phyloP scores from a whole-genome alignment of 495 filamentous ascomycete species.

The Trichoderma erinaceum region DNA sequence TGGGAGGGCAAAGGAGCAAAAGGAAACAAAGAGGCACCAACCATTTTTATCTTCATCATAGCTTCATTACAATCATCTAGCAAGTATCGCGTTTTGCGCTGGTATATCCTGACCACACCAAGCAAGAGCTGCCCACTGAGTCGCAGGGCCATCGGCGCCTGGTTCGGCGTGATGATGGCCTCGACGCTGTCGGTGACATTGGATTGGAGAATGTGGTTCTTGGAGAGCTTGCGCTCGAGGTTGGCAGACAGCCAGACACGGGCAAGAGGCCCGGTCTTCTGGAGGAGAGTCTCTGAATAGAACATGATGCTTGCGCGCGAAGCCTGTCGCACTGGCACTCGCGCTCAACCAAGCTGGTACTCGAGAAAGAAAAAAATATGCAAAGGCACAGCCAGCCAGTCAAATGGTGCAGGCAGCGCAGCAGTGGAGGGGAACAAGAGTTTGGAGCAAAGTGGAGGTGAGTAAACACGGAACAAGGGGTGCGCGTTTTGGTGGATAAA shows the following conservation, averaged over 20 bases:
- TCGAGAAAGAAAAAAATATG: not conserved
- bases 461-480: conserved; percentile 13
- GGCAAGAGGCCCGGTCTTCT: conserved; percentile 93
- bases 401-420: not conserved
- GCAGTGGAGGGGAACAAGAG: conserved; percentile 4
- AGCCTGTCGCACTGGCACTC: conserved; percentile 3
- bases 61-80: conserved; percentile 97
- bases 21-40: conserved; percentile 34
- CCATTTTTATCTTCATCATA: conserved; percentile 96
- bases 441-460: conserved; percentile 6
- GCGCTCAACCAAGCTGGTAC: not conserved
- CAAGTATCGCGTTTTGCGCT: conserved; percentile 90
- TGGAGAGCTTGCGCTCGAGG: conserved; percentile 93
- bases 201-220: conserved; percentile 85
- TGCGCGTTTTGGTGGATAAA: conserved; percentile 12
- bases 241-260: conserved; percentile 98
- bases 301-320: conserved; percentile 61
- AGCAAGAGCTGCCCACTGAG: conserved; percentile 89
- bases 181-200: conserved; percentile 89
- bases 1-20: too few relatives aligned
- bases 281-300: conserved; percentile 92
- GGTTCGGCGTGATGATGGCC: conserved; percentile 87
- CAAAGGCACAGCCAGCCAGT: conserved; percentile 11
- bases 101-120: conserved; percentile 95
- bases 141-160: conserved; percentile 91